Evolutionary conservation across 305 asterid genomes (phyloP).

Genomic region (Fraxinus baroniana): DNA sequence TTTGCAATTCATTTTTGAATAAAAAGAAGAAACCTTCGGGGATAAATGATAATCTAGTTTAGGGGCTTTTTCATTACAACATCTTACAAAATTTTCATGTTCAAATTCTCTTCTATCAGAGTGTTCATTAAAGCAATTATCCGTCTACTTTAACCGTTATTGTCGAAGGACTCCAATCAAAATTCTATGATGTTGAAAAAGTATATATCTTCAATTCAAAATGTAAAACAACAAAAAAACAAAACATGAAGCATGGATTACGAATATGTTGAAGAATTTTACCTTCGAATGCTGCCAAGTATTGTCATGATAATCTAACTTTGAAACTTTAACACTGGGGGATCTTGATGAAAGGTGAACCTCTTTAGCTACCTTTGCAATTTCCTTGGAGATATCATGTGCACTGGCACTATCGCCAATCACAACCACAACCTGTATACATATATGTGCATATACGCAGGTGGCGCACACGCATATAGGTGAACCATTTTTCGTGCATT

Average conservation of each 20-base stretch:
- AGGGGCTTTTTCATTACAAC: not conserved
- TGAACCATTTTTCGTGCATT: not conserved
- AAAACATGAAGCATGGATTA: not conserved
- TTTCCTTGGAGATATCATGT: slow-evolving; percentile 50
- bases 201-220: not conserved
- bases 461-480: not conserved
- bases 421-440: slow-evolving; percentile 57
- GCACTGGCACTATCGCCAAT: slow-evolving; percentile 68
- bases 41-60: not conserved
- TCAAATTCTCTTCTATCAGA: not conserved
- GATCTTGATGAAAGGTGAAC: slow-evolving; percentile 66
- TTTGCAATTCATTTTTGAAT: not conserved
- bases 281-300: slow-evolving; percentile 59
- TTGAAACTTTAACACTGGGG: slow-evolving; percentile 22
- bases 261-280: not conserved
- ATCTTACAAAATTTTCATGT: not conserved
- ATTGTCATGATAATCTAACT: slow-evolving; percentile 31
- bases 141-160: not conserved
- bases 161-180: not conserved
- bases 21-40: not conserved
- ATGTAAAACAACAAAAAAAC: not conserved
- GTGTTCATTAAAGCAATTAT: not conserved
- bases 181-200: not conserved
- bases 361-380: slow-evolving; percentile 50
- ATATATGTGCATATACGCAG: not conserved